phyloP scores from a whole-genome alignment of 23 red algal species.

The Gracilaria gracilis region DNA sequence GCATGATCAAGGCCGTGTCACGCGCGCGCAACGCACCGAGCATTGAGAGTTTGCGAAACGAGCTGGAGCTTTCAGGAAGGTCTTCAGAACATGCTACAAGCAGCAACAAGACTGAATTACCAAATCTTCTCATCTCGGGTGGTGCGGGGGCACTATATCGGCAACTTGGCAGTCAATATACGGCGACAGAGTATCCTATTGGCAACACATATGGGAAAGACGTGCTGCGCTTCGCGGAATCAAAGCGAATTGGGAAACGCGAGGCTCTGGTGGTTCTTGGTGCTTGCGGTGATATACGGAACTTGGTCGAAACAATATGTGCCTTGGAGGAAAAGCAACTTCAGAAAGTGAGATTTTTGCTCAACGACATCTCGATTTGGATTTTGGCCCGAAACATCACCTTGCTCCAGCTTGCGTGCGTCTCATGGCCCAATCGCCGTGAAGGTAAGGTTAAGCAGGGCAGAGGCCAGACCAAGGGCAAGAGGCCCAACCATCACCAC shows the following conservation, averaged over 20 bases:
- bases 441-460: neutral
- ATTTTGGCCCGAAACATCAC: conserved; percentile 31
- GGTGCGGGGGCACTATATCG: conserved; percentile 32
- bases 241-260: neutral
- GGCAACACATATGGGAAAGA: conserved; percentile 34
- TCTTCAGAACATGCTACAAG: neutral
- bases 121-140: neutral
- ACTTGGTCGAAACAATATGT: conserved; percentile 26
- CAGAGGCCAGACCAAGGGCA: no score
- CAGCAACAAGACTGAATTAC: neutral
- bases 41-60: conserved; percentile 25
- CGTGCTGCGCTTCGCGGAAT: conserved; percentile 1
- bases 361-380: conserved; percentile 26
- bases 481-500: neutral
- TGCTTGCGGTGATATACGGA: conserved; percentile 37
- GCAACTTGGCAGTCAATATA: neutral
- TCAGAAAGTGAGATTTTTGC: neutral
- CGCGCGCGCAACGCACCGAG: conserved; percentile 1
- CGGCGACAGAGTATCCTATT: conserved; percentile 17
- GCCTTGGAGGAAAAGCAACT: neutral
- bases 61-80: neutral
- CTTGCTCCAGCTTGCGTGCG: conserved; percentile 23
- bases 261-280: conserved; percentile 14
- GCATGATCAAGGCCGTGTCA: neutral
- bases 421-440: neutral